These are phyloP conservation scores for Teratosphaeria zuluensis DNA, from an alignment of 2,329 filamentous ascomycete species.

Conservation along the genomic window DNA sequence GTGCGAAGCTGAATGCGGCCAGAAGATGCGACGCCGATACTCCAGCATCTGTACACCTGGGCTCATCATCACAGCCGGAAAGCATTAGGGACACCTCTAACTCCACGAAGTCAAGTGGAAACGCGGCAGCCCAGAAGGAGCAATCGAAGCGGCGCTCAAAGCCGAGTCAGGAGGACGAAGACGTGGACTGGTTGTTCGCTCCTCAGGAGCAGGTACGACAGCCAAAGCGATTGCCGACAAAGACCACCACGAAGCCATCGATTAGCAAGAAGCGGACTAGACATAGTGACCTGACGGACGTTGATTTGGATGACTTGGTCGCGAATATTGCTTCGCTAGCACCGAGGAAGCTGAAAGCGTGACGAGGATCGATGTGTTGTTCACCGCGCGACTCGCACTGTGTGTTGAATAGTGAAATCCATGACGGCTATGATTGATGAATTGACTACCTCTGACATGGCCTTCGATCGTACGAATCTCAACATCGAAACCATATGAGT, in stretches of 20 bases:
- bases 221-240: background rate
- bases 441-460: no score
- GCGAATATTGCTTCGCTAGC: constrained; percentile 17
- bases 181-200: constrained; percentile 19
- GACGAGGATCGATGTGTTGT: background rate
- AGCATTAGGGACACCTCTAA: background rate
- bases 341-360: background rate
- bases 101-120: background rate
- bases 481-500: no score
- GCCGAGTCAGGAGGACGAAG: constrained; percentile 4
- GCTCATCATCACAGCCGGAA: background rate
- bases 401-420: background rate
- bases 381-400: background rate
- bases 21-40: background rate
- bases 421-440: background rate
- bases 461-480: no score
- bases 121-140: background rate
- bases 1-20: background rate
- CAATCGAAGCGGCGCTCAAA: background rate
- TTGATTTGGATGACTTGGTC: constrained; percentile 22
- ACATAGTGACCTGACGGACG: constrained; percentile 7
- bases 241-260: background rate
- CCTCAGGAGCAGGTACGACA: background rate
- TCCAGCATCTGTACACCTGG: background rate
- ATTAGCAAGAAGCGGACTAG: background rate